These are phyloP conservation scores for Iberis amara DNA, from an alignment of 441 rosid species.

Conservation along the genomic window DNA sequence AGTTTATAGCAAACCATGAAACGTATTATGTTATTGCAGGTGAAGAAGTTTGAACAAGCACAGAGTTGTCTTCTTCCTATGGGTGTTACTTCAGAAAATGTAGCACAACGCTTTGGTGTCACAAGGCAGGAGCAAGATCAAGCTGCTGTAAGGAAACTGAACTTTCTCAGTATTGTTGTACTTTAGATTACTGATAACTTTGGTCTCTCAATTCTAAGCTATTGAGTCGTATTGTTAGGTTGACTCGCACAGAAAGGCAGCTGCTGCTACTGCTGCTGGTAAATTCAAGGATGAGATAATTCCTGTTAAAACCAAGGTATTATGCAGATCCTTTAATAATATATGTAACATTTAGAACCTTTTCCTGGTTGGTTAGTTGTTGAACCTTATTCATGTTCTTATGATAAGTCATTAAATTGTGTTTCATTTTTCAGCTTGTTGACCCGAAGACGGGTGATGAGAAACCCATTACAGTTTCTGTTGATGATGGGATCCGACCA, in stretches of 20 bases:
- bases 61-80: slow-evolving; percentile 95
- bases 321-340: slow-evolving; percentile 2
- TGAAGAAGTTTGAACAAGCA: slow-evolving; percentile 64
- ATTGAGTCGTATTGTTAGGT: slow-evolving; percentile 46
- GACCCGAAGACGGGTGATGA: slow-evolving; percentile 90
- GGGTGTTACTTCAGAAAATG: slow-evolving; percentile 98
- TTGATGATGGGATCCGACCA: slow-evolving; percentile 95
- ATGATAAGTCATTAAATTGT: slow-evolving; percentile 10
- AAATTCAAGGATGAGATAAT: slow-evolving; percentile 86
- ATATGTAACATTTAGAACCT: background rate
- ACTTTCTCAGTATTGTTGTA: slow-evolving; percentile 6
- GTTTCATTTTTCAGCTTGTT: slow-evolving; percentile 51
- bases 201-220: slow-evolving; percentile 5
- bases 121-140: slow-evolving; percentile 91
- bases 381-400: slow-evolving; percentile 13
- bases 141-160: slow-evolving; percentile 71
- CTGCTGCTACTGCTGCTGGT: slow-evolving; percentile 84
- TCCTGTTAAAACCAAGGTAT: slow-evolving; percentile 88
- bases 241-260: slow-evolving; percentile 93
- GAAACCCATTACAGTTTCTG: slow-evolving; percentile 57
- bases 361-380: background rate
- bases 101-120: slow-evolving; percentile 89
- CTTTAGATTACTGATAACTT: slow-evolving; percentile 7
- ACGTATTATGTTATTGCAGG: slow-evolving; percentile 40
- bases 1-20: background rate